Evolutionary conservation across 129 eudicot species (phyloP), one percentile per base, ranked within the genome.

Genomic region (Deinandra increscens): DNA sequence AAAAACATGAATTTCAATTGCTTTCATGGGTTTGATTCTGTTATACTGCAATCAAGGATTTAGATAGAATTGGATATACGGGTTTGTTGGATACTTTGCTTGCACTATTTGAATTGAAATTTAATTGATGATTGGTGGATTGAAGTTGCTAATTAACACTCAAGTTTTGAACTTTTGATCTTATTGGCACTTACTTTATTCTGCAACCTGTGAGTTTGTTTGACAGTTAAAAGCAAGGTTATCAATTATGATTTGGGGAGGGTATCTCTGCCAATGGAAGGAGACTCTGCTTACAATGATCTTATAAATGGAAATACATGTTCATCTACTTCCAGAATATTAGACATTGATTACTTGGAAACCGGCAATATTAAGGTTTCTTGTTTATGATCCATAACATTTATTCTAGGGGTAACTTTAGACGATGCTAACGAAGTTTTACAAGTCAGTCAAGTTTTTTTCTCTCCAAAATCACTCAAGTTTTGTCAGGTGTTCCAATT

Each of bases 211-310:
- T 60, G 17, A 20, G 39, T 64, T 4, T 66, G 66, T 62, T 7
- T 12, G 53, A 80, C 89, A 91, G 97, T 84, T 75, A 85, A 79
- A 83, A 78, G 84, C 73, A 77, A 75, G 70, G 90, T 79, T 60
- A 31, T 63, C 55, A 77, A 76, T 17, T 77, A 78, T 80, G 84
- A 78, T 26, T 31, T 83, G 49, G 68, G 83, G 26, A 81, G 75
- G 63, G 70, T 79, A 26, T 73, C 89, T 63, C 71, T 80, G 59
- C 71, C 85, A 4, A 74, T 83, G 61, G 89, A 84, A 66, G 80
- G 56, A 22, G 96, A 84, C 43, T 54, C 71, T 60, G 26, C 72
- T 42, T 74, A 66, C 68, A 76, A 44, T 79, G 84, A 87, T 75
- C 64, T 64, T 49, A 34, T 79, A 36, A 71, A 65, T 31, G 75